Percentiles rank a stretch among this genome's conserved stretches.
Evolutionary conservation across 163 green algal genomes (phyloP).

Genomic region (Chlorella variabilis): DNA sequence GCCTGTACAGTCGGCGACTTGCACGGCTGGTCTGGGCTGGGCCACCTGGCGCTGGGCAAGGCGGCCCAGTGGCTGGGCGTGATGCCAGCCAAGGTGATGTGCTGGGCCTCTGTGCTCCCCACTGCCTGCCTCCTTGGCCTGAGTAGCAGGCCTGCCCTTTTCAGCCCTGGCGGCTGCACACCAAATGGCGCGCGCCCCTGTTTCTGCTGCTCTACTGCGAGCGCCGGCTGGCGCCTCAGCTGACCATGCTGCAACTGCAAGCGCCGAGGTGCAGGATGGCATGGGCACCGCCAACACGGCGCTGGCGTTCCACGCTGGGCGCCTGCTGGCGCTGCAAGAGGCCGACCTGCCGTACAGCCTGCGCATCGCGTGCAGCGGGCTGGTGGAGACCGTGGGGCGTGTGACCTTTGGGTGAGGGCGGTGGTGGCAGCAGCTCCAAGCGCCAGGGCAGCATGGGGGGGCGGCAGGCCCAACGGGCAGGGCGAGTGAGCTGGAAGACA

Average conservation of each 20-base stretch:
- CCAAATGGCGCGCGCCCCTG: too few relatives aligned
- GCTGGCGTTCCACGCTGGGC: conserved; percentile 78
- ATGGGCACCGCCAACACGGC: conserved; percentile 81
- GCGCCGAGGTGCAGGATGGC: conserved; percentile 60
- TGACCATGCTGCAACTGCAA: too few relatives aligned
- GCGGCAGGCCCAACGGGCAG: too few relatives aligned
- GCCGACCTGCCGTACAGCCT: conserved; percentile 76
- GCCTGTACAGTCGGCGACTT: conserved; percentile 48
- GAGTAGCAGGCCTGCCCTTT: too few relatives aligned
- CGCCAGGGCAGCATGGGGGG: too few relatives aligned
- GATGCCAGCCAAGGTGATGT: not conserved
- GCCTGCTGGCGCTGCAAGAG: conserved; percentile 87
- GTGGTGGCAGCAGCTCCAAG: not conserved
- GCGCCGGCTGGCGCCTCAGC: too few relatives aligned
- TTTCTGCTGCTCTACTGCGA: too few relatives aligned
- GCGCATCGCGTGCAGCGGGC: conserved; percentile 56
- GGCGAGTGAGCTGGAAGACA: too few relatives aligned
- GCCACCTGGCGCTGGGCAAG: conserved; percentile 42
- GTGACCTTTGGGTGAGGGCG: conserved; percentile 12
- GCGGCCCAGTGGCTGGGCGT: conserved; percentile 28
- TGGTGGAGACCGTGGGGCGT: conserved; percentile 65
- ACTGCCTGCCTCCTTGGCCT: not conserved
- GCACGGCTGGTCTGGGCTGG: conserved; percentile 44
- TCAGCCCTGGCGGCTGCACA: too few relatives aligned
- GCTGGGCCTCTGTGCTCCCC: not conserved